Percentiles rank a stretch among this genome's conserved stretches.
phyloP scores from a whole-genome alignment of 1,284 basidiomycete species.

The Leccinum griseonigrum region DNA sequence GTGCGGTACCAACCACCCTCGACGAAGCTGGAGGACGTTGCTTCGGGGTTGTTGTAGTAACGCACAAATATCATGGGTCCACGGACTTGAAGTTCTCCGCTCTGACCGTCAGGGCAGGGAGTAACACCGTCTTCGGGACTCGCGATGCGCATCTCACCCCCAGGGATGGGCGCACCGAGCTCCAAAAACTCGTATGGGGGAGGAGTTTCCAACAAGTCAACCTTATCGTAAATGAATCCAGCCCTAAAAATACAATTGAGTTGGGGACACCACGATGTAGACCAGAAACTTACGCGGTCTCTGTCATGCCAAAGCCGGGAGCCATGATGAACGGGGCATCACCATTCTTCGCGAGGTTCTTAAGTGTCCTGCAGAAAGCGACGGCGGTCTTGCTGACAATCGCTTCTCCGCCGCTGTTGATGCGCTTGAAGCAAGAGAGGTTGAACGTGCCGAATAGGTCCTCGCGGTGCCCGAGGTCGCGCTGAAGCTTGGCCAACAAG shows the following conservation, averaged over 20 bases:
- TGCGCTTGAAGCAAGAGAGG: conserved; percentile 22
- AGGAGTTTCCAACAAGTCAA: conserved; percentile 14
- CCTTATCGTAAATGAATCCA: conserved; percentile 38
- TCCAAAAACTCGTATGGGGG: conserved; percentile 31
- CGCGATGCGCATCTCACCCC: conserved; percentile 35
- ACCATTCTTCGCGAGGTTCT: conserved; percentile 29
- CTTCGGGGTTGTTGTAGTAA: conserved; percentile 41
- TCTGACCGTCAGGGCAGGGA: conserved; percentile 26
- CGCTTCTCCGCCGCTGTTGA: conserved; percentile 41
- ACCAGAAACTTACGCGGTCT: conserved; percentile 33
- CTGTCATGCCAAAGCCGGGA: conserved; percentile 46
- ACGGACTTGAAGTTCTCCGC: conserved; percentile 39
- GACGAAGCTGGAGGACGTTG: conserved; percentile 38
- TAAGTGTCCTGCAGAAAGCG: conserved; percentile 35
- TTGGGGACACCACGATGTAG: too few relatives aligned
- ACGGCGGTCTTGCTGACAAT: conserved; percentile 37
- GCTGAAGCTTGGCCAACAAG: conserved; percentile 36
- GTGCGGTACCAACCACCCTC: conserved; percentile 45
- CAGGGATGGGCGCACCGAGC: conserved; percentile 27
- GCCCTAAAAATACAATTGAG: conserved; percentile 24
- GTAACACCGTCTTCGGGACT: conserved; percentile 31
- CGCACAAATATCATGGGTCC: conserved; percentile 40
- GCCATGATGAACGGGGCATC: conserved; percentile 34
- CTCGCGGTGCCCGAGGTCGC: conserved; percentile 26
- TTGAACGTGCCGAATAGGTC: conserved; percentile 25